Percentiles rank a stretch among this genome's conserved stretches.
Evolutionary conservation across 2,329 filamentous ascomycete genomes (phyloP).

Genomic region (Aspergillus luchuensis): DNA sequence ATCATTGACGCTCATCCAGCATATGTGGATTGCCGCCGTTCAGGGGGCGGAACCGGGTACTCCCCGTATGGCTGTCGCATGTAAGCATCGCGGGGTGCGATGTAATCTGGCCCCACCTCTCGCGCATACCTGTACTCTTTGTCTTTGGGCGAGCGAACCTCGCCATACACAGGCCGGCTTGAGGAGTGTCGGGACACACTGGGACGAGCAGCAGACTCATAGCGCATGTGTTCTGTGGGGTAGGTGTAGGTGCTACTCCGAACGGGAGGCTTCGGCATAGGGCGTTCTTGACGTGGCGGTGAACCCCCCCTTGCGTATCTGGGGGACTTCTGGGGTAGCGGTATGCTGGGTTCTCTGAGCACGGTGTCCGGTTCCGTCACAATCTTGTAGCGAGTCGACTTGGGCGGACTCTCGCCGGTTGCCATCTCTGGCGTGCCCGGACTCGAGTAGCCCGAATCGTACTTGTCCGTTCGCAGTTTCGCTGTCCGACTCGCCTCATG

Average conservation of each 20-base stretch:
- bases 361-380: conserved; percentile 31
- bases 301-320: conserved; percentile 33
- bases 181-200: conserved; percentile 15
- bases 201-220: conserved; percentile 26
- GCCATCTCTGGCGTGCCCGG: conserved; percentile 47
- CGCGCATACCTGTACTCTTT: conserved; percentile 34
- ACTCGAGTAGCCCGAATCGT: conserved; percentile 51
- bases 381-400: conserved; percentile 39
- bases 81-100: conserved; percentile 20
- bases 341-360: conserved; percentile 30
- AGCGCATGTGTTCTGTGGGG: conserved; percentile 24
- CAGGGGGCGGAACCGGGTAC: conserved; percentile 20
- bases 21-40: conserved; percentile 32
- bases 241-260: conserved; percentile 35
- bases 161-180: conserved; percentile 21
- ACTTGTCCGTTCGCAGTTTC: conserved; percentile 40
- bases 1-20: conserved; percentile 11
- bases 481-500: conserved; percentile 36
- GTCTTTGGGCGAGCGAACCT: conserved; percentile 27
- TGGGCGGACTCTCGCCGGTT: conserved; percentile 36
- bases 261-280: conserved; percentile 24
- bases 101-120: conserved; percentile 29
- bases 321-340: conserved; percentile 23
- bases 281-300: conserved; percentile 30
- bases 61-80: conserved; percentile 23